Conservation (phyloP, 1,284 basidiomycete genomes). For the Rhizoctonia solani region DNA sequence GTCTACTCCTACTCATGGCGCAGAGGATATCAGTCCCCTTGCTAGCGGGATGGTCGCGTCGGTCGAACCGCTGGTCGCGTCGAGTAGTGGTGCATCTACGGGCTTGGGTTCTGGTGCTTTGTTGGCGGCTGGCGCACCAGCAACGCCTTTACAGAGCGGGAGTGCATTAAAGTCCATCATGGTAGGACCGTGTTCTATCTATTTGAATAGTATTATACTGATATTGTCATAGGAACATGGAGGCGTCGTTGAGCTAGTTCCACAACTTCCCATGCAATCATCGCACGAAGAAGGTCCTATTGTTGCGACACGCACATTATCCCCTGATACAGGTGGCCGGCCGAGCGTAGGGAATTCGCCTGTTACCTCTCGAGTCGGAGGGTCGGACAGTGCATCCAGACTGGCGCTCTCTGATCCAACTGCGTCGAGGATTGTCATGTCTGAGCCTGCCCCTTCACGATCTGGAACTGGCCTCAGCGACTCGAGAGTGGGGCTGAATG, state of each 20-base stretch:
- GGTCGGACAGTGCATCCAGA: not conserved
- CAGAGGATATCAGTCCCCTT: not conserved
- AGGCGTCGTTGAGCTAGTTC: conserved; percentile 25
- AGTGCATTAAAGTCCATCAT: conserved; percentile 22
- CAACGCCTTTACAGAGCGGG: conserved; percentile 9
- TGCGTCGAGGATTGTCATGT: conserved; percentile 1
- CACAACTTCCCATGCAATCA: conserved; percentile 11
- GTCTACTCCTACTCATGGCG: not conserved
- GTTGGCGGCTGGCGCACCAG: conserved; percentile 10
- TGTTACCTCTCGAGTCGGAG: not conserved
- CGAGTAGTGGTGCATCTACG: conserved; percentile 19
- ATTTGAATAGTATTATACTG: not conserved
- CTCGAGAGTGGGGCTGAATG: not conserved
- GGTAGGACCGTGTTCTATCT: not conserved
- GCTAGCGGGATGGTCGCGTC: not conserved
- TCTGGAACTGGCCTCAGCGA: not conserved
- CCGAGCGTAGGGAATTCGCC: conserved; percentile 7
- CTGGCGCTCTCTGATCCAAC: not conserved
- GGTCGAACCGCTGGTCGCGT: not conserved
- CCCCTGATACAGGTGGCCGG: not conserved
- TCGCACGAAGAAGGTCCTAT: conserved; percentile 17
- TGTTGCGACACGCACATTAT: conserved; percentile 23
- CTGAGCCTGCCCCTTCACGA: not conserved
- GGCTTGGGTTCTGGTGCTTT: conserved; percentile 4
- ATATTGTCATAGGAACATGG: conserved; percentile 10